Evolutionary conservation across 2,329 filamentous ascomycete species (phyloP).

Genomic region (Cercospora zeae-maydis): DNA sequence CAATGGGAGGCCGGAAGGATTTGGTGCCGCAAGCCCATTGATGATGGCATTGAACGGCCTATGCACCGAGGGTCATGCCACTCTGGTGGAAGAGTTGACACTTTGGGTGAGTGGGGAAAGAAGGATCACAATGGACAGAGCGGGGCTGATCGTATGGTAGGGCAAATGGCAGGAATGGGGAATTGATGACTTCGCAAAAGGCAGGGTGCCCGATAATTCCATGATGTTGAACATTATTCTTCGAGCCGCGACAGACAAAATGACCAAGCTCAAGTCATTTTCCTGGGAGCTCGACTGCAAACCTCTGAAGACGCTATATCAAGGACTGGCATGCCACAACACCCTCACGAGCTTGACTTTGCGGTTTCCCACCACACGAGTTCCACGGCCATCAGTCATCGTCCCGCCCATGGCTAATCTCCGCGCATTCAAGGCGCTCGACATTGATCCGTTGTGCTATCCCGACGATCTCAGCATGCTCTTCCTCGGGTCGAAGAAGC

Average conservation of each 20-base stretch:
- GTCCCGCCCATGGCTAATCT: constrained; percentile 58
- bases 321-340: constrained; percentile 50
- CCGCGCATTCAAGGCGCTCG: constrained; percentile 51
- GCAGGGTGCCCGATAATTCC: constrained; percentile 59
- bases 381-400: constrained; percentile 55
- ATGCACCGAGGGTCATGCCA: constrained; percentile 53
- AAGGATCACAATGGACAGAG: not conserved
- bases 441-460: constrained; percentile 63
- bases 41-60: constrained; percentile 61
- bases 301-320: constrained; percentile 56
- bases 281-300: constrained; percentile 62
- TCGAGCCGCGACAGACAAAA: constrained; percentile 57
- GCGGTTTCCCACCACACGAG: constrained; percentile 54
- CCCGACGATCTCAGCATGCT: constrained; percentile 60
- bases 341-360: constrained; percentile 54
- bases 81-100: constrained; percentile 52
- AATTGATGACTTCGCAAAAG: constrained; percentile 56
- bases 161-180: constrained; percentile 59
- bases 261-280: constrained; percentile 54
- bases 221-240: constrained; percentile 62
- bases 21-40: constrained; percentile 61
- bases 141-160: not conserved
- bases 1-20: constrained; percentile 57
- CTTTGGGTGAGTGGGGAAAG: constrained; percentile 36
- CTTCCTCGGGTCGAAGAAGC: constrained; percentile 51